phyloP scores from a whole-genome alignment of 1,284 basidiomycete species.

The Ganoderma multipileum region DNA sequence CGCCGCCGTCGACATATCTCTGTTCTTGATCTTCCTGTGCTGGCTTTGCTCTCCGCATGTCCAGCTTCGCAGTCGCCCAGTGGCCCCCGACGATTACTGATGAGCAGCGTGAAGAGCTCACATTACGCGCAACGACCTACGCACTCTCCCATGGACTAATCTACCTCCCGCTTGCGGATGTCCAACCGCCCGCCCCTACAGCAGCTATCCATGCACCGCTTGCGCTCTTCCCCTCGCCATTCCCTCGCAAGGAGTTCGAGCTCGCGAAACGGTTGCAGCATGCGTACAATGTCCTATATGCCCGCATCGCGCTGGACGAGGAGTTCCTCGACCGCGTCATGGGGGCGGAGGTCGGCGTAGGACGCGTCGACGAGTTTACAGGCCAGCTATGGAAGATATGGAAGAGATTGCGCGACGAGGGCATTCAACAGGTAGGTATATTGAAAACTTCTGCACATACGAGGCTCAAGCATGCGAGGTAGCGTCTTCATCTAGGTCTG shows the following conservation, averaged over 20 bases:
- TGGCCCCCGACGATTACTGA: constrained; percentile 82
- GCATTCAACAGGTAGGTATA: constrained; percentile 50
- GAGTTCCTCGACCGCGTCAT: constrained; percentile 86
- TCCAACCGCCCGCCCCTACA: constrained; percentile 61
- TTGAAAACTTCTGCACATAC: not conserved
- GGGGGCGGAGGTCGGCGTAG: constrained; percentile 77
- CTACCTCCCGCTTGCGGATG: constrained; percentile 70
- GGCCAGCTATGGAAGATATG: constrained; percentile 88
- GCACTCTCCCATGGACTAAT: constrained; percentile 87
- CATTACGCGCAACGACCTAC: constrained; percentile 78
- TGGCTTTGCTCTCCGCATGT: constrained; percentile 12
- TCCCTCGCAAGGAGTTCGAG: constrained; percentile 79
- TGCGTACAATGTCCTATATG: constrained; percentile 87
- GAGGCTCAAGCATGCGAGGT: constrained; percentile 13
- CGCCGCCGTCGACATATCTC: not conserved
- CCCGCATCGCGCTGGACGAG: constrained; percentile 82
- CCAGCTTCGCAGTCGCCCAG: constrained; percentile 15
- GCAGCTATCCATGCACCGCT: constrained; percentile 90
- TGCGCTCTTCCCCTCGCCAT: constrained; percentile 87
- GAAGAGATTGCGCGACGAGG: constrained; percentile 74
- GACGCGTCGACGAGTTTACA: constrained; percentile 88
- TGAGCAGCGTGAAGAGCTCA: constrained; percentile 64
- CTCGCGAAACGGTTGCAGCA: constrained; percentile 75
- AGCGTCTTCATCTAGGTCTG: constrained; percentile 90
- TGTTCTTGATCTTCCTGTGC: not conserved